Evolutionary conservation across 306 rosid genomes (phyloP).

Genomic region (Cucumis melo): DNA sequence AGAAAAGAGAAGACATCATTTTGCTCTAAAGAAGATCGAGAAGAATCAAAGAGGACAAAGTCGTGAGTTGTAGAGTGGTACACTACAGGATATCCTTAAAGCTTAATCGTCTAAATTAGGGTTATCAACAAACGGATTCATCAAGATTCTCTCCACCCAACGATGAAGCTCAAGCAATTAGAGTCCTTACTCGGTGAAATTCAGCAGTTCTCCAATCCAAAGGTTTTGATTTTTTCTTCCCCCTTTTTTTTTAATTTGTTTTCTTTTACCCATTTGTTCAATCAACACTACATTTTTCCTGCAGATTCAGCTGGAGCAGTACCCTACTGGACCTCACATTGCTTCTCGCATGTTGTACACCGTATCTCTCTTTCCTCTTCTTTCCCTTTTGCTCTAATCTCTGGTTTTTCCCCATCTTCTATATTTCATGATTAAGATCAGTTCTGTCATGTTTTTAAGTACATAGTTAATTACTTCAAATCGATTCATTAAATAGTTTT

Average conservation of each 20-base stretch:
- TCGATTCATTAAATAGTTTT: too few relatives aligned
- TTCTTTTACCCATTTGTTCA: neutral
- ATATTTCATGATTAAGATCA: too few relatives aligned
- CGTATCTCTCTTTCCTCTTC: conserved; percentile 16
- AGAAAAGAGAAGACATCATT: neutral
- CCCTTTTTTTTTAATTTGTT: neutral
- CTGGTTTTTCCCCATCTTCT: neutral
- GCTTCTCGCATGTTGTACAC: conserved; percentile 89
- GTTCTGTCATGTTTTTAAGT: too few relatives aligned
- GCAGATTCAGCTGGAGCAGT: conserved; percentile 83
- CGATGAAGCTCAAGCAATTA: conserved; percentile 85
- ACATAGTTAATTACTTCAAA: too few relatives aligned
- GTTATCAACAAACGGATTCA: neutral
- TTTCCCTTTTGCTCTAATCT: neutral
- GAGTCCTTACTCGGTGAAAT: conserved; percentile 60
- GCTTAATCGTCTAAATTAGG: neutral
- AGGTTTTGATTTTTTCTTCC: conserved; percentile 26
- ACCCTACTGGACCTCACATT: conserved; percentile 93
- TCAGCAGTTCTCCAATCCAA: conserved; percentile 69
- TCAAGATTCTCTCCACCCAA: neutral
- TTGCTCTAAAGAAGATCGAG: neutral
- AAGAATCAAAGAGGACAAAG: neutral
- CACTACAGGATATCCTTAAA: neutral
- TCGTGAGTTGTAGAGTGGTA: neutral
- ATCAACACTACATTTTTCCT: neutral